Base-by-base conservation (phyloP, 2,329 filamentous ascomycete genomes). In the Ceratocystis albifundus region DNA sequence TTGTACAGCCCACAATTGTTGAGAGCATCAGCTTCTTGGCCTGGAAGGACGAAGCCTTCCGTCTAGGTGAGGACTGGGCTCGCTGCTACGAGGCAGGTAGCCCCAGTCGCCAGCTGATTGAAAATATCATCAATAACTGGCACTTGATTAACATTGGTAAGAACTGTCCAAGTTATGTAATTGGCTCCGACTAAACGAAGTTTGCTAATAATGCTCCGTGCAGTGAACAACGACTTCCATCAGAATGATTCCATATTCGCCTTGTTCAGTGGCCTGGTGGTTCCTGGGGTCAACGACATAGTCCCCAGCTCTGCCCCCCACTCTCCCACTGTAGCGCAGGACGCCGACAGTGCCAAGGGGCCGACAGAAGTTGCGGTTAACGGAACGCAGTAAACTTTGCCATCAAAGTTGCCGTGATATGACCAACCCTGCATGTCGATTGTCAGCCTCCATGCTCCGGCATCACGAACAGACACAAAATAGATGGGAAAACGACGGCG, bases 1-100 rank as follows among this genome's bases (percentile, higher is more conserved):
- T 99, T 73, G 92, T 99, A n/a, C 94, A 99, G 76, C 94, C 94
- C 15, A 99, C 94, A n/a, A 96, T 99, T 72, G 94, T 99, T 64
- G 94, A 99, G 78, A 95, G 90, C 20, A 88, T 99, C 74, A 96
- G 90, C 75, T 99, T 99, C 82, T 80, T 99, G 65, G 94, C 94
- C 1, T 99, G 94, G 94, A 96, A 96, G 77, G 94, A 99, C 71
- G 94, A 99, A 77, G 95, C 96, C 17, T 99, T 91, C 80, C 85
- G 89, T 69, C 82, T 99, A 8, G 94, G 94, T 65, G 83, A 88
- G 67, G 92, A 99, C 73, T 99, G 94, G 94, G 89, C 90, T 25
- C 89, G 90, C 72, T 99, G 94, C 74, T 90, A 96, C 73, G 84
- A 91, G 46, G 80, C 87, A 68, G 80, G 80, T 67, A 91, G 86